Evolutionary conservation across 2,329 filamentous ascomycete genomes (phyloP).

Genomic region (Aspergillus sp.): DNA sequence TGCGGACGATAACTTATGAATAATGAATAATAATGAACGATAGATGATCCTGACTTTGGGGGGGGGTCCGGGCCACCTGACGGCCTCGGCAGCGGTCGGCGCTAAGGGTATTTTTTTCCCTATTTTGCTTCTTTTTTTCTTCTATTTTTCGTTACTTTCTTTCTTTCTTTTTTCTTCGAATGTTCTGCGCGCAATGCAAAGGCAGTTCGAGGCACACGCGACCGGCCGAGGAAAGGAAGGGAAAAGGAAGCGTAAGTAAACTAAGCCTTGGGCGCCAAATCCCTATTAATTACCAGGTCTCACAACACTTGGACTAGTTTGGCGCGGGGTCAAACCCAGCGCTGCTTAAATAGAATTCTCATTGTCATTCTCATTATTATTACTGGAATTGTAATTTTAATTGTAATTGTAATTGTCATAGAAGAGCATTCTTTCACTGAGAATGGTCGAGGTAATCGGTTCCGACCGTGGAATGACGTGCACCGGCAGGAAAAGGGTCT

Average conservation of each 20-base stretch:
- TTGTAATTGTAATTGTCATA: no score
- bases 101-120: slow-evolving; percentile 9
- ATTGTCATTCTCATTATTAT: no score
- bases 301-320: not conserved
- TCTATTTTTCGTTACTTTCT: not conserved
- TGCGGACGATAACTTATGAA: slow-evolving; percentile 13
- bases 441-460: no score
- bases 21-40: not conserved
- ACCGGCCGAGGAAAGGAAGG: slow-evolving; percentile 13
- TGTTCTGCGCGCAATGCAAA: not conserved
- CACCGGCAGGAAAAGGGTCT: not conserved
- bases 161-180: not conserved
- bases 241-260: not conserved
- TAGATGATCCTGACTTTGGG: slow-evolving; percentile 21
- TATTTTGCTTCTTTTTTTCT: slow-evolving; percentile 5
- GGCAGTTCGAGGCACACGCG: slow-evolving; percentile 15
- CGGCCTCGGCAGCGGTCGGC: slow-evolving; percentile 28
- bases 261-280: no score
- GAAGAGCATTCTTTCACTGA: no score
- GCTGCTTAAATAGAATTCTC: no score
- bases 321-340: no score
- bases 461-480: slow-evolving; percentile 7
- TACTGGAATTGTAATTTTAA: no score
- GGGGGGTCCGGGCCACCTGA: slow-evolving; percentile 32
- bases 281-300: not conserved